A percentile compares a stretch with the other conserved stretches of the same genome.
Conservation (phyloP, 495 filamentous ascomycete species). For the Annulohypoxylon nitens region DNA sequence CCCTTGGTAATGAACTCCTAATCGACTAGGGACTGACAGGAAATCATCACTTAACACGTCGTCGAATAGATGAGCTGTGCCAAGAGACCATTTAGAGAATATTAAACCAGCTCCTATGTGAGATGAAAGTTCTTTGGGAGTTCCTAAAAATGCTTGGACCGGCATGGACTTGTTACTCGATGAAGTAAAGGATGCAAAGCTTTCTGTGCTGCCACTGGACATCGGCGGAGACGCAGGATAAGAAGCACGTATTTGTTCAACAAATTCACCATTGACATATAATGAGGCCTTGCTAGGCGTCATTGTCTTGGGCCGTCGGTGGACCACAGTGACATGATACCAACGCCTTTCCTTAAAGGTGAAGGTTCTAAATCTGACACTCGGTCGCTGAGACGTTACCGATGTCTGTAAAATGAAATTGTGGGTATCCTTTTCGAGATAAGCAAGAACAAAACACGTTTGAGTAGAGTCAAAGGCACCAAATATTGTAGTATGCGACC, state of each 20-base stretch:
- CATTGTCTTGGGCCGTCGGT: slow-evolving; percentile 80
- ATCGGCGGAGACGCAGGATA: slow-evolving; percentile 81
- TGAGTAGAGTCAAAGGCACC: slow-evolving; percentile 94
- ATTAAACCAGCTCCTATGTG: slow-evolving; percentile 82
- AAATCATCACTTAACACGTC: slow-evolving; percentile 92
- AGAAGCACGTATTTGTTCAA: slow-evolving; percentile 88
- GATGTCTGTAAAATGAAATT: slow-evolving; percentile 98
- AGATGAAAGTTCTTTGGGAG: slow-evolving; percentile 89
- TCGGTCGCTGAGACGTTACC: slow-evolving; percentile 84
- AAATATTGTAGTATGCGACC: slow-evolving; percentile 93
- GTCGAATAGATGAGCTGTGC: slow-evolving; percentile 87
- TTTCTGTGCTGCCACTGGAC: slow-evolving; percentile 69
- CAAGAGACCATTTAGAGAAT: slow-evolving; percentile 85
- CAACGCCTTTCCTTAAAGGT: slow-evolving; percentile 79
- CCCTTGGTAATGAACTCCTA: slow-evolving; percentile 90
- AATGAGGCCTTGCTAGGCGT: slow-evolving; percentile 85
- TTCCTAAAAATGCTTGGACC: slow-evolving; percentile 93
- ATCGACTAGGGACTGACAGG: slow-evolving; percentile 87
- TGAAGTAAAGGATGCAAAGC: slow-evolving; percentile 70
- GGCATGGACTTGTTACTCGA: slow-evolving; percentile 69
- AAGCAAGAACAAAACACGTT: slow-evolving; percentile 92
- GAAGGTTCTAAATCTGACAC: slow-evolving; percentile 90
- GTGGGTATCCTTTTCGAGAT: slow-evolving; percentile 93
- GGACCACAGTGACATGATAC: slow-evolving; percentile 93
- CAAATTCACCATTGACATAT: slow-evolving; percentile 93